Percentiles rank a stretch among this genome's conserved stretches.
Conservation (phyloP, 1,139 yeast genomes). For the Geotrichum phurueaensis region DNA sequence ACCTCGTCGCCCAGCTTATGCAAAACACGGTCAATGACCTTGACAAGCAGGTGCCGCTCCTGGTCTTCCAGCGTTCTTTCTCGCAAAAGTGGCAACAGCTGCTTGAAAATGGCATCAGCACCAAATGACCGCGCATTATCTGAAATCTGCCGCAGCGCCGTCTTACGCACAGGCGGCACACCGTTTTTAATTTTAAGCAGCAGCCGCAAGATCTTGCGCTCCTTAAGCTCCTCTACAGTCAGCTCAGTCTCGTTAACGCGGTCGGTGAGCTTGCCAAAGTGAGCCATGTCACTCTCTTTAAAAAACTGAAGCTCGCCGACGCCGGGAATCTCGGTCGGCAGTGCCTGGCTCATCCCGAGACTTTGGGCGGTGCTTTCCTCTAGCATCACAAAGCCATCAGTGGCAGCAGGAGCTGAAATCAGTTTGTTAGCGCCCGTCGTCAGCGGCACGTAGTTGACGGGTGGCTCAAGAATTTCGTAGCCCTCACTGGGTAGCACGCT, state of each 20-base stretch:
- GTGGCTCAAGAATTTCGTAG: conserved; percentile 45
- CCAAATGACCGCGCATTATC: conserved; percentile 64
- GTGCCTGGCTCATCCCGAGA: conserved; percentile 27
- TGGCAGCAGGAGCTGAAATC: conserved; percentile 38
- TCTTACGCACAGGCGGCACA: conserved; percentile 56
- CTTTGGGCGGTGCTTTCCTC: conserved; percentile 30
- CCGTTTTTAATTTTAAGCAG: conserved; percentile 76
- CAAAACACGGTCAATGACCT: conserved; percentile 64
- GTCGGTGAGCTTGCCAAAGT: conserved; percentile 59
- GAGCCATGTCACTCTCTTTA: conserved; percentile 64
- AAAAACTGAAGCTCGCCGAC: conserved; percentile 58
- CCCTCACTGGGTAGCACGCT: conserved; percentile 50
- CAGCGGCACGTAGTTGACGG: conserved; percentile 43
- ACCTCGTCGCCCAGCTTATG: conserved; percentile 58
- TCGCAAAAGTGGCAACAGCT: conserved; percentile 64
- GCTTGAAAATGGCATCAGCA: conserved; percentile 60
- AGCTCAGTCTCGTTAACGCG: conserved; percentile 37
- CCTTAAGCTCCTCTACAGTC: conserved; percentile 51
- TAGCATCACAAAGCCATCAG: conserved; percentile 33
- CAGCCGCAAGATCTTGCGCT: conserved; percentile 56
- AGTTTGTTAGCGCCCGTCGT: conserved; percentile 17
- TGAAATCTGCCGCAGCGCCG: conserved; percentile 62
- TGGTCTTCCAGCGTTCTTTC: conserved; percentile 73
- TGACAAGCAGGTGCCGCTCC: conserved; percentile 77
- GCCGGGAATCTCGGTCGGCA: conserved; percentile 59